Evolutionary conservation across 164 flowering plant species (phyloP), one percentile per base, ranked within the genome.

Genomic region (Umbilicus rupestris): DNA sequence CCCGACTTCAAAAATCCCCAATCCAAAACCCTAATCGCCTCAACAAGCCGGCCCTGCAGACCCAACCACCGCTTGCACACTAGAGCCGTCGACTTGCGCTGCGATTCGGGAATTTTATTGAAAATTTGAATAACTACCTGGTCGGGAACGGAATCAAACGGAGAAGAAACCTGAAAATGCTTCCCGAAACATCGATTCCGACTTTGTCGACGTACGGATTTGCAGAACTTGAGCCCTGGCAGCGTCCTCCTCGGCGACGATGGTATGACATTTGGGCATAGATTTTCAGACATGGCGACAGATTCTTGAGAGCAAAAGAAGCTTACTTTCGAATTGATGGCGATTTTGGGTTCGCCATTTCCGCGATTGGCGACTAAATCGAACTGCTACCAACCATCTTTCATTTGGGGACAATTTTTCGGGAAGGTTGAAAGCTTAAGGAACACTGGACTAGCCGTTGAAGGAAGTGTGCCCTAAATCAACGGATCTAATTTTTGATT

Each of bases 1-100:
- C 76, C 74, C 14, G 78, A 74, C 6, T 58, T 66, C 19, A 78
- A 63, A 62, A 78, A 72, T 1, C 68, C 80, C 80, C 78, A 78
- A 57, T 78, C 76, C 3, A 66, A 50, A 6, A 75, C 52, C 69
- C 58, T 69, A 19, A 78, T 2, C 11, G 70, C 45, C 8, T 52
- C 42, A 11, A 72, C 71, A 1, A 75, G 50, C 10, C 63, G 49
- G 3, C 78, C 78, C 7, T 59, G 30, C 19, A 78, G 52, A 3
- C 6, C 15, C 45, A 44, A 29, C 76, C 78, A 78, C 7, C 80
- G 59, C 69, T 70, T 78, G 39, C 78, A 74, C 14, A 78, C 80
- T 24, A 72, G 44, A 15, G 76, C 67, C 65, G 58, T 62, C 22
- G 63, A 11, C 16, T 37, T n/a, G 52, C 62, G 55, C 33, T 75